Evolutionary conservation across 2,329 filamentous ascomycete genomes (phyloP).

Genomic region (Fusarium circinatum): DNA sequence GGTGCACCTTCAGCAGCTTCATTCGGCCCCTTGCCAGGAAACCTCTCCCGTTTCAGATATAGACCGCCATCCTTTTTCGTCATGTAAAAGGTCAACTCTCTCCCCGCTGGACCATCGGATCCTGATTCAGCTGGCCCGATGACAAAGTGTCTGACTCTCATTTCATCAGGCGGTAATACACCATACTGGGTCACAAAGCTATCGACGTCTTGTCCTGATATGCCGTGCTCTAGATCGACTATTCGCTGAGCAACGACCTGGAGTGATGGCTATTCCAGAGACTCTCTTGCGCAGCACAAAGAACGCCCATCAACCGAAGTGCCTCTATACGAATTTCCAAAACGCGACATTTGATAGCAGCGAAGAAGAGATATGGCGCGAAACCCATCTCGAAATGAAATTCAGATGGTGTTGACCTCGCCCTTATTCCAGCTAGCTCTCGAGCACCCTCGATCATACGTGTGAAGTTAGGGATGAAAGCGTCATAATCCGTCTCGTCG

Average conservation of each 20-base stretch:
- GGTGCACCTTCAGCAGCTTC: neutral
- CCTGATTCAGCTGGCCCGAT: slow-evolving; percentile 2
- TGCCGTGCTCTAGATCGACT: slow-evolving; percentile 13
- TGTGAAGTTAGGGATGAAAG: slow-evolving; percentile 12
- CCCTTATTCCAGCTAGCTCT: neutral
- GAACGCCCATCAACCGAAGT: neutral
- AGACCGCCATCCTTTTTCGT: neutral
- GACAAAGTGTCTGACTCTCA: slow-evolving; percentile 20
- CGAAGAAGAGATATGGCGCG: slow-evolving; percentile 8
- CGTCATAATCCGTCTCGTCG: slow-evolving; percentile 4
- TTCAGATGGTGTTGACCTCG: neutral
- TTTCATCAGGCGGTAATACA: neutral
- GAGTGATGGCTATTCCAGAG: slow-evolving; percentile 17
- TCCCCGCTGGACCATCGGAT: neutral
- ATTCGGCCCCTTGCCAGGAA: neutral
- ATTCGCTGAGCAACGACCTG: slow-evolving; percentile 16
- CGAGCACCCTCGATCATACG: neutral
- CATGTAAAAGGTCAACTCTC: slow-evolving; percentile 15
- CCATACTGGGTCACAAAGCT: neutral
- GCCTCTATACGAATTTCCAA: slow-evolving; percentile 10
- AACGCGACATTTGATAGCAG: slow-evolving; percentile 17
- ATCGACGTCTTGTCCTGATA: neutral
- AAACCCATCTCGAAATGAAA: slow-evolving; percentile 23
- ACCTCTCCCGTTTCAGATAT: slow-evolving; percentile 1
- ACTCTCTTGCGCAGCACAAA: slow-evolving; percentile 21